Evolutionary conservation across 495 filamentous ascomycete genomes (phyloP), one percentile per base, ranked within the genome.

Genomic region (Cairneyella variabilis): DNA sequence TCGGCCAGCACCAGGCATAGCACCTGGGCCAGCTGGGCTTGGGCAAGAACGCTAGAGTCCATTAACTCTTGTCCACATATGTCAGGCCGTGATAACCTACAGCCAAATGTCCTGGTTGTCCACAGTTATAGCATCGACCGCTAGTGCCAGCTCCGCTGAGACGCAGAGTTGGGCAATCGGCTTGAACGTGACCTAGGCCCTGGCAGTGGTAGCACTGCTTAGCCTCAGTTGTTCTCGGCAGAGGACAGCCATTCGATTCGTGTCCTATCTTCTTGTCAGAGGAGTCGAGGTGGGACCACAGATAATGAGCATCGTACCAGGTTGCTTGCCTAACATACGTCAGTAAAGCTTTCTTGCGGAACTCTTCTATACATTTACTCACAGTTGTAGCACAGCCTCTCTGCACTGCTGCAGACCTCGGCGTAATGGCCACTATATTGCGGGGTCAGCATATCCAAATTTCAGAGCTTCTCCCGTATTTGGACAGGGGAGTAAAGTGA

Each of bases 131-230:
- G 85, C 95, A 99, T 49, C 91, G 88, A 51, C 89, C 88, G 64
- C 83, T 85, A 39, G 83, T 77, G 51, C 84, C 83, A 45, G 73
- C 76, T 58, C 89, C 89, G 68, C 86, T 95, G 54, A 99, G 74
- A 64, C 95, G 90, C 52, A 97, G 80, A 46, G 95, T 99, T 56
- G 95, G 95, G 80, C 95, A 99, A 70, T 97, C 95, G 57, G 95
- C 95, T 76, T 99, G 95, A 64, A 99, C 93, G 67, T 99, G 95
- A 53, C 95, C 95, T 55, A 97, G 78, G 30, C 95, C 95, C 73
- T 97, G 93, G 78, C 95, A 99, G 76, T 97, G 93, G 69, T 99
- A 99, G 83, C 95, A 99, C 76, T 99, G 95, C 83, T 99, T 99
- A 36, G 89, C 88, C 73, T 99, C 93, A 55, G 95, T 96, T 37